Conservation (phyloP, 2,329 filamentous ascomycete genomes). For the Fusarium papillatum region DNA sequence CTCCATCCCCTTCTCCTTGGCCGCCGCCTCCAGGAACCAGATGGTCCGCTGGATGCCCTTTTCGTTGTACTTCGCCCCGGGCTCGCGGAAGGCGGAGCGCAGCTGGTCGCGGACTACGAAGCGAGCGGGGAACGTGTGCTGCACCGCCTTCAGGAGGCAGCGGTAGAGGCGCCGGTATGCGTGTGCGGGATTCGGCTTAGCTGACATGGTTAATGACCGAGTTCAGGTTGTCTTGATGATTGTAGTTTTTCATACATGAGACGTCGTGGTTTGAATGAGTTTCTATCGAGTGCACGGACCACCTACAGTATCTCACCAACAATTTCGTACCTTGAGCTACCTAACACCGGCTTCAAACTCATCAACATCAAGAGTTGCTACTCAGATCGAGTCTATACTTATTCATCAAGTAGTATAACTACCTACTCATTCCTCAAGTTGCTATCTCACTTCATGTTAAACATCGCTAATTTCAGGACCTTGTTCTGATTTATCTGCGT, state of each 20-base stretch:
- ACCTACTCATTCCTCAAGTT: neutral
- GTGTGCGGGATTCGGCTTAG: slow-evolving; percentile 62
- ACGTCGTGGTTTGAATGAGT: neutral
- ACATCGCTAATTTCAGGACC: neutral
- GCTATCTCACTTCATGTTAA: neutral
- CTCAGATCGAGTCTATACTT: neutral
- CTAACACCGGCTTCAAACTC: neutral
- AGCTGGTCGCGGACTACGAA: slow-evolving; percentile 72
- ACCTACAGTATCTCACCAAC: slow-evolving; percentile 5
- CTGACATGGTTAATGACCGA: slow-evolving; percentile 32
- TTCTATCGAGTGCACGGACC: slow-evolving; percentile 26
- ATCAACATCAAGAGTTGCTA: neutral
- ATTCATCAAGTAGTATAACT: neutral
- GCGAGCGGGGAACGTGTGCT: slow-evolving; percentile 78
- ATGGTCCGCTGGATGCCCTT: slow-evolving; percentile 73
- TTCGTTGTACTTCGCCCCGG: slow-evolving; percentile 59
- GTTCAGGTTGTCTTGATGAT: neutral
- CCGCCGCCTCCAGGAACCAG: slow-evolving; percentile 78
- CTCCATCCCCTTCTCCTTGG: slow-evolving; percentile 74
- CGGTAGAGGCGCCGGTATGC: slow-evolving; percentile 81
- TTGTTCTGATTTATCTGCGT: slow-evolving; percentile 1
- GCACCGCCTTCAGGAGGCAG: slow-evolving; percentile 76
- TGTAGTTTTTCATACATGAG: neutral
- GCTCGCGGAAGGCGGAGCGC: slow-evolving; percentile 69
- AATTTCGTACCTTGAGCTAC: neutral